These are phyloP conservation scores for Wallacemonas sp. DNA, from an alignment of 208 protist species.

Conservation along the genomic window DNA sequence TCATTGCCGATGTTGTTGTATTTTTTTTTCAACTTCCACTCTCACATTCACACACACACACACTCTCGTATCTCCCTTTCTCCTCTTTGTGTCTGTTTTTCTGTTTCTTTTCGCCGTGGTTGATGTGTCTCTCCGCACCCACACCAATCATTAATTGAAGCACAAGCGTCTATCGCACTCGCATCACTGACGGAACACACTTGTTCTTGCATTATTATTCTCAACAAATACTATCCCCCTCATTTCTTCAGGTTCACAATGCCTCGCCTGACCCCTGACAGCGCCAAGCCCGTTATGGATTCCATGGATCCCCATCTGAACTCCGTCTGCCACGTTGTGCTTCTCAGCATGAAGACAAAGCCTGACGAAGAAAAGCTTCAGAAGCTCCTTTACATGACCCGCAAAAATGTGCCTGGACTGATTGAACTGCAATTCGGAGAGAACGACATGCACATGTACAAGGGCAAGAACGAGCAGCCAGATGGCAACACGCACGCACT, in stretches of 20 bases:
- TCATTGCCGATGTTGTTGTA: too few relatives aligned
- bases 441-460: constrained; percentile 40
- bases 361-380: constrained; percentile 30
- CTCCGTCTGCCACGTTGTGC: constrained; percentile 43
- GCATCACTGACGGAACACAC: too few relatives aligned
- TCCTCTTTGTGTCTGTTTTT: background rate
- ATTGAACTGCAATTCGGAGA: constrained; percentile 68
- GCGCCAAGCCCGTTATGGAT: background rate
- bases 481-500: constrained; percentile 50
- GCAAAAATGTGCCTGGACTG: constrained; percentile 37
- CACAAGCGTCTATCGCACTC: too few relatives aligned
- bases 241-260: too few relatives aligned
- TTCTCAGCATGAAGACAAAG: constrained; percentile 34
- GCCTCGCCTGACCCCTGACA: background rate
- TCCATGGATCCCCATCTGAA: constrained; percentile 26
- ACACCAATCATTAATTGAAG: too few relatives aligned
- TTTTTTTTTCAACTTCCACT: too few relatives aligned
- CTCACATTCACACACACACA: too few relatives aligned
- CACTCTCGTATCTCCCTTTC: background rate
- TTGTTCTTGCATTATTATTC: too few relatives aligned
- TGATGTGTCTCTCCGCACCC: too few relatives aligned
- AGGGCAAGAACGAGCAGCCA: constrained; percentile 27
- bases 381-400: constrained; percentile 27
- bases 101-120: too few relatives aligned
- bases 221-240: too few relatives aligned